These are phyloP conservation scores for Ogataea paradorogensis DNA, from an alignment of 805 yeast species.

Conservation along the genomic window DNA sequence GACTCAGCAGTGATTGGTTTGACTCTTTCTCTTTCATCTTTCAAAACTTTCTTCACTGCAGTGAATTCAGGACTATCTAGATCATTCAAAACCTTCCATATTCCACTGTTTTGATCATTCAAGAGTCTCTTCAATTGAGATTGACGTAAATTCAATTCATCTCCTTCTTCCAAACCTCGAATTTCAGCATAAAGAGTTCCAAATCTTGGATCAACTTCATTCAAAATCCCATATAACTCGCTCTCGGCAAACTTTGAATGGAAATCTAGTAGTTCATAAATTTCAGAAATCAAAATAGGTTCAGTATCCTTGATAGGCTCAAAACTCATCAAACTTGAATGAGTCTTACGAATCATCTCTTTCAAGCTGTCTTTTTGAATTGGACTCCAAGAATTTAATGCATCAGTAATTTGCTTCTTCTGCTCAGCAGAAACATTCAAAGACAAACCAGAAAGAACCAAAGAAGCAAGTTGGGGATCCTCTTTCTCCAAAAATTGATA, in stretches of 20 bases:
- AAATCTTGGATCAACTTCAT: constrained; percentile 26
- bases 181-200: constrained; percentile 21
- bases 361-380: constrained; percentile 1
- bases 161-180: constrained; percentile 20
- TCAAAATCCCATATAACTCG: constrained; percentile 21
- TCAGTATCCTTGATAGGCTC: constrained; percentile 5
- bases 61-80: constrained; percentile 17
- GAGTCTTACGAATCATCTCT: constrained; percentile 3
- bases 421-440: constrained; percentile 4
- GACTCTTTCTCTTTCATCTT: constrained; percentile 2
- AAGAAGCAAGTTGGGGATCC: constrained; percentile 24
- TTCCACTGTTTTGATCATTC: constrained; percentile 19
- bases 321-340: constrained; percentile 10
- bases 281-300: constrained; percentile 4
- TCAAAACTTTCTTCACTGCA: constrained; percentile 19
- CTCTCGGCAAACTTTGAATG: constrained; percentile 23
- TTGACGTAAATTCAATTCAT: constrained; percentile 17
- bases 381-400: neutral
- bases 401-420: neutral
- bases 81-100: constrained; percentile 26
- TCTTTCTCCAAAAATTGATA: constrained; percentile 11
- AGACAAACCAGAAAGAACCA: constrained; percentile 8
- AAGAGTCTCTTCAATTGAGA: constrained; percentile 18
- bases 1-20: constrained; percentile 1
- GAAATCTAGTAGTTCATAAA: constrained; percentile 4